Evolutionary conservation across 129 eudicot genomes (phyloP).

Genomic region (Helichrysum umbraculigerum): DNA sequence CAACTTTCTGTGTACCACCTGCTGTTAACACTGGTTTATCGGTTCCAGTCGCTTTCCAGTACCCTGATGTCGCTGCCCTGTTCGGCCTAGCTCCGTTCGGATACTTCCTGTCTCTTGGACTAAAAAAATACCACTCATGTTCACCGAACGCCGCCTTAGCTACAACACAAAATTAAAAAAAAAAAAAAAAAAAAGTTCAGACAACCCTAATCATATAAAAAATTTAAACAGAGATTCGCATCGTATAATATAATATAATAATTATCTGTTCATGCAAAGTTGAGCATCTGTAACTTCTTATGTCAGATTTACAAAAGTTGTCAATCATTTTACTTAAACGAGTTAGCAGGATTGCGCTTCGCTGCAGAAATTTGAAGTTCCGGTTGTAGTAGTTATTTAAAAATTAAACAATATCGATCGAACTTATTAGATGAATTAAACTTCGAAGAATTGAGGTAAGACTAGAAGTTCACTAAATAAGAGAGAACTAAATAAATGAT

Average conservation of each 20-base stretch:
- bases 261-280: no score
- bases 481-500: no score
- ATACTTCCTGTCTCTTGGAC: conserved; percentile 87
- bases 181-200: not conserved
- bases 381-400: no score
- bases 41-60: conserved; percentile 92
- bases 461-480: no score
- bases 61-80: conserved; percentile 89
- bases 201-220: conserved; percentile 17
- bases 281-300: no score
- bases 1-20: conserved; percentile 78
- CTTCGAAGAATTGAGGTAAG: no score
- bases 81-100: conserved; percentile 95
- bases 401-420: no score
- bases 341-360: no score
- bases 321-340: no score
- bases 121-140: conserved; percentile 92
- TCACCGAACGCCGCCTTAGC: conserved; percentile 90
- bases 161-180: conserved; percentile 16
- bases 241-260: not conserved
- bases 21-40: conserved; percentile 78
- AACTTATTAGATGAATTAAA: no score
- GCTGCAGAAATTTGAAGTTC: no score
- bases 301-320: no score
- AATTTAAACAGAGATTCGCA: conserved; percentile 1